Evolutionary conservation across 371 early-diverging fungal genomes (phyloP).

Genomic region (Apophysomyces elegans): DNA sequence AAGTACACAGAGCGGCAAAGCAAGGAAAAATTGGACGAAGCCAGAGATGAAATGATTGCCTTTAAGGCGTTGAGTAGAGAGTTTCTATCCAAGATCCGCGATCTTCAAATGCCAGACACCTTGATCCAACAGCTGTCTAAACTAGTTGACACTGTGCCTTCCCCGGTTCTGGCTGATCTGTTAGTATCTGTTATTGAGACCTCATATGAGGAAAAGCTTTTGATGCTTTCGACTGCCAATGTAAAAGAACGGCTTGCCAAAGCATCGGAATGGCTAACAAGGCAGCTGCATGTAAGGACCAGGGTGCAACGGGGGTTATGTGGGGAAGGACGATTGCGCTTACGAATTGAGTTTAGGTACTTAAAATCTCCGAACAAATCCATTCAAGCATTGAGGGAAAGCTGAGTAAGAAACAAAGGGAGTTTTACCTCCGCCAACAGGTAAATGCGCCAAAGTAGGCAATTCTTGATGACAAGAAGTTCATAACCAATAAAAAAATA

Average conservation of each 20-base stretch:
- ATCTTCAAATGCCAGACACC: slow-evolving; percentile 68
- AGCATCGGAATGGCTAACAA: slow-evolving; percentile 63
- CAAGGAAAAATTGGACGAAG: slow-evolving; percentile 54
- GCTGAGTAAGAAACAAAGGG: slow-evolving; percentile 77
- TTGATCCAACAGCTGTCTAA: slow-evolving; percentile 66
- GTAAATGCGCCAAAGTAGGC: slow-evolving; percentile 27
- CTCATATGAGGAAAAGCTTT: slow-evolving; percentile 69
- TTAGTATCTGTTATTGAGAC: slow-evolving; percentile 74
- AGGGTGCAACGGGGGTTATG: not conserved
- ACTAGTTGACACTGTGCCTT: slow-evolving; percentile 63
- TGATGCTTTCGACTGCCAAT: slow-evolving; percentile 61
- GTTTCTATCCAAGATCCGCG: slow-evolving; percentile 60
- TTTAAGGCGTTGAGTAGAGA: slow-evolving; percentile 64
- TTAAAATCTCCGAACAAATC: slow-evolving; percentile 78
- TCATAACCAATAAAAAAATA: not conserved
- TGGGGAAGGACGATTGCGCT: not conserved
- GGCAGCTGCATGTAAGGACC: slow-evolving; percentile 66
- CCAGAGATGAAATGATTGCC: slow-evolving; percentile 37
- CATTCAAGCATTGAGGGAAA: slow-evolving; percentile 75
- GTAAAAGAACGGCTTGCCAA: slow-evolving; percentile 58
- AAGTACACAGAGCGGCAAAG: slow-evolving; percentile 26
- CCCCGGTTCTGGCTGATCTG: slow-evolving; percentile 71
- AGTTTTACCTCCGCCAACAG: slow-evolving; percentile 82
- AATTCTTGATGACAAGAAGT: slow-evolving; percentile 2
- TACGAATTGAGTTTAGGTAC: slow-evolving; percentile 41